Evolutionary conservation across 192 early-diverging fungal species (phyloP).

Genomic region (Coemansia sp.): DNA sequence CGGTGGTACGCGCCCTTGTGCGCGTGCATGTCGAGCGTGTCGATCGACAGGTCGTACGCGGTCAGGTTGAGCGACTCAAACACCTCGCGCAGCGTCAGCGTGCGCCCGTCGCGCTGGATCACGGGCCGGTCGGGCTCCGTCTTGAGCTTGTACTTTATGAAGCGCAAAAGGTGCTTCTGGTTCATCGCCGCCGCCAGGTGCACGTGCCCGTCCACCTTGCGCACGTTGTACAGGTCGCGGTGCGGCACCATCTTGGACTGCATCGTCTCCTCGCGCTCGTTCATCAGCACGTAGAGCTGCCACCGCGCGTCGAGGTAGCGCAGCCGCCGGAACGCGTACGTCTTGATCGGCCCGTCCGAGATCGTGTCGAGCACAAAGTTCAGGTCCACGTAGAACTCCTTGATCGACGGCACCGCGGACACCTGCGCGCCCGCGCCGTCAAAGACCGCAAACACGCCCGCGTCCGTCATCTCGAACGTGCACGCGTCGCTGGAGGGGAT

Average conservation of each 20-base stretch:
- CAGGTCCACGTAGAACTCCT: slow-evolving; percentile 84
- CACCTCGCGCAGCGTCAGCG: slow-evolving; percentile 78
- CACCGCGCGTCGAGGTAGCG: slow-evolving; percentile 91
- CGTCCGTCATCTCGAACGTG: slow-evolving; percentile 52
- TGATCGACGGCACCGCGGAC: slow-evolving; percentile 64
- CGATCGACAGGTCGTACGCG: slow-evolving; percentile 91
- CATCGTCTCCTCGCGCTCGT: slow-evolving; percentile 92
- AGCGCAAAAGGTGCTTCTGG: slow-evolving; percentile 91
- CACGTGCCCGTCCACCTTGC: slow-evolving; percentile 97
- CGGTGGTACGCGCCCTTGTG: slow-evolving; percentile 96
- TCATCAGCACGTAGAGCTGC: slow-evolving; percentile 87
- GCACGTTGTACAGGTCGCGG: slow-evolving; percentile 96
- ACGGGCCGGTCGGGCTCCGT: slow-evolving; percentile 74
- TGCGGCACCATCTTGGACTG: slow-evolving; percentile 92
- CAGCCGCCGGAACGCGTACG: slow-evolving; percentile 85
- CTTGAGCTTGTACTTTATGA: slow-evolving; percentile 91
- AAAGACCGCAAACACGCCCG: slow-evolving; percentile 64
- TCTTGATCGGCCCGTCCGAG: slow-evolving; percentile 89
- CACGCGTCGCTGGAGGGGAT: slow-evolving; percentile 18
- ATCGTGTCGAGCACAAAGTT: slow-evolving; percentile 76
- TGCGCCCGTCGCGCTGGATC: slow-evolving; percentile 80
- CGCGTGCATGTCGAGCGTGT: slow-evolving; percentile 96
- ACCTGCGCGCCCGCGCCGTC: slow-evolving; percentile 27
- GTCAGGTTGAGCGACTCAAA: slow-evolving; percentile 89
- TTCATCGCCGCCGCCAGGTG: slow-evolving; percentile 95